phyloP scores from a whole-genome alignment of 495 filamentous ascomycete species.

The Aspergillus sclerotiicarbonarius region DNA sequence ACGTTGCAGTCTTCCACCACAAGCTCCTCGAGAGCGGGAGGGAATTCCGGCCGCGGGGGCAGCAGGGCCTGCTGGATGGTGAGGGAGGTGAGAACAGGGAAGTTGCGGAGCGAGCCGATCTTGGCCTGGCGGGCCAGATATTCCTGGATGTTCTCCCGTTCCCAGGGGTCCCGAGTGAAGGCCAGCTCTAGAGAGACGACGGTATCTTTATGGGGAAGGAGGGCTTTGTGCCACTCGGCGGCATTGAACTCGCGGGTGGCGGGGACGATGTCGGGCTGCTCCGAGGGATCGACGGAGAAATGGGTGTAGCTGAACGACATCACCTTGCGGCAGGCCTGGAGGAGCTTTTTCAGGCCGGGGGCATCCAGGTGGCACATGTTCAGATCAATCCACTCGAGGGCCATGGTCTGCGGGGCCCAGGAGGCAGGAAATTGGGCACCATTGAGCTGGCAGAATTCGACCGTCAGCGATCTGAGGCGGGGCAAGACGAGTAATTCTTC shows the following conservation, averaged over 20 bases:
- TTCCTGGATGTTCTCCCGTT: conserved; percentile 3
- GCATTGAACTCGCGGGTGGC: conserved; percentile 18
- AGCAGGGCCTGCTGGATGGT: conserved; percentile 22
- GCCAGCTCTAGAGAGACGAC: conserved; percentile 20
- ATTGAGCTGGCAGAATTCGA: conserved; percentile 20
- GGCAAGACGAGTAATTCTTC: conserved; percentile 16
- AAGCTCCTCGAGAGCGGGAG: conserved; percentile 17
- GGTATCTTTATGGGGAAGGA: conserved; percentile 24
- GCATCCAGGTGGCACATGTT: conserved; percentile 17
- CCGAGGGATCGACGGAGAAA: conserved; percentile 9
- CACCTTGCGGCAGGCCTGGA: conserved; percentile 22
- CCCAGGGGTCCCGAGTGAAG: conserved; percentile 4
- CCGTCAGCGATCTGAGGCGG: conserved; percentile 4
- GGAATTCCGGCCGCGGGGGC: conserved; percentile 22
- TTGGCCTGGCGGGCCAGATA: conserved; percentile 12
- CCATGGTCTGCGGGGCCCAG: conserved; percentile 17
- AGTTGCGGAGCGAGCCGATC: conserved; percentile 23
- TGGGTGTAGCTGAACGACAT: conserved; percentile 16
- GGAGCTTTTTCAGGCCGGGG: conserved; percentile 14
- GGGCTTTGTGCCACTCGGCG: conserved; percentile 16
- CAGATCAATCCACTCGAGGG: conserved; percentile 11
- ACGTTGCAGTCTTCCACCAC: conserved; percentile 26
- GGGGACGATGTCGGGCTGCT: background rate
- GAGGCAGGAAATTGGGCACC: conserved; percentile 9
- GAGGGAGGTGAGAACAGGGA: conserved; percentile 22